A percentile compares a stretch with the other conserved stretches of the same genome.
Conservation (phyloP, 2,329 filamentous ascomycete genomes). For the Fusarium coicis region DNA sequence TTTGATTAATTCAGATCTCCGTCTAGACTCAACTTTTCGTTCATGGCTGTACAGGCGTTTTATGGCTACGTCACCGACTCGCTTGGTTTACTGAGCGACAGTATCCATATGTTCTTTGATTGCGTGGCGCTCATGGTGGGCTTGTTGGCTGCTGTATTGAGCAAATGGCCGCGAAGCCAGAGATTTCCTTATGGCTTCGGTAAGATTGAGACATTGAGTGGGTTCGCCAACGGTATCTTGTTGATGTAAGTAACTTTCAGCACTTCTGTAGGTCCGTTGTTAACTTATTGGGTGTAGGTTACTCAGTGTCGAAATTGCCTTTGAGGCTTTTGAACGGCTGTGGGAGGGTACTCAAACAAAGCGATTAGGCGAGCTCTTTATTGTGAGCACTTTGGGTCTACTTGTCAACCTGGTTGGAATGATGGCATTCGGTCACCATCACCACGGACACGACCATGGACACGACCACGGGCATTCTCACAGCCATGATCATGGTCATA, state of each 20-base stretch:
- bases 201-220: slow-evolving; percentile 95
- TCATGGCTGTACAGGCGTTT: slow-evolving; percentile 94
- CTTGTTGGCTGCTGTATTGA: slow-evolving; percentile 90
- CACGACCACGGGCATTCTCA: slow-evolving; percentile 51
- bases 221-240: slow-evolving; percentile 96
- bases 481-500: slow-evolving; percentile 47
- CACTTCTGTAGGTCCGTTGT: not conserved
- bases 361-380: slow-evolving; percentile 84
- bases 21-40: slow-evolving; percentile 85
- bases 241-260: slow-evolving; percentile 71
- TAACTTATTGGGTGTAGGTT: slow-evolving; percentile 63
- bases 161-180: slow-evolving; percentile 92
- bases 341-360: slow-evolving; percentile 86
- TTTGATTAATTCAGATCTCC: slow-evolving; percentile 13
- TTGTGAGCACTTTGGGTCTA: slow-evolving; percentile 88
- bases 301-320: slow-evolving; percentile 94
- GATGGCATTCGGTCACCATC: slow-evolving; percentile 80
- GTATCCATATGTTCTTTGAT: slow-evolving; percentile 99
- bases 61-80: slow-evolving; percentile 96
- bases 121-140: slow-evolving; percentile 93
- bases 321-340: slow-evolving; percentile 90
- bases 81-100: slow-evolving; percentile 93
- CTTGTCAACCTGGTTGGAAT: slow-evolving; percentile 93
- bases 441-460: slow-evolving; percentile 61
- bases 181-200: slow-evolving; percentile 95